Evolutionary conservation across 2,329 filamentous ascomycete genomes (phyloP), one percentile per base, ranked within the genome.

Genomic region (Gliomastix tumulicola): DNA sequence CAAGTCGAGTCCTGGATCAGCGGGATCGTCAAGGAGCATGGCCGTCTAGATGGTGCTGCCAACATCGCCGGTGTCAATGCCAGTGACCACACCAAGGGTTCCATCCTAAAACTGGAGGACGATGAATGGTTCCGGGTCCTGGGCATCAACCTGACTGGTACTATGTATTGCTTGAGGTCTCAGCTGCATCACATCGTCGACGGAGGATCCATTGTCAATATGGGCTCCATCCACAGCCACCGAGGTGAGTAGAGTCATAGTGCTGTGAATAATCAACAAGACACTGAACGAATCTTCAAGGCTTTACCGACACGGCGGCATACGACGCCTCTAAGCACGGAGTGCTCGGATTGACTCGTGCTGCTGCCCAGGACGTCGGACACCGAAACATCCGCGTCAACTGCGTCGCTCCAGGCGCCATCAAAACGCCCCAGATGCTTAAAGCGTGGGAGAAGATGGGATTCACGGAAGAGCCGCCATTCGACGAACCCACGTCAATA

Each of bases 171-270:
- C 41, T 43, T 72, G 43, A 57, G 68, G 25, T 66, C 65, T 21
- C 54, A 68, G 51, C 54, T 71, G 57, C 60, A 17, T 51, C 63
- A 46, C 28, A 49, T 56, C 35, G 45, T 38, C 23, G 45, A 58
- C 23, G 65, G 69, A 2, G 73, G 73, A 8, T 75, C 73, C 41
- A 77, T 81, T 47, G 76, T 81, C 37, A 79, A 76, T 48, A 62
- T 72, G 20, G 61, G 68, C 18, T 75, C 68, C 31, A 69, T 60
- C 36, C 54, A 58, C 35, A 54, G 55, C 21, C 47, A 71, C 23
- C 66, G 71, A 27, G 74, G 74, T 47, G 47, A 11, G 53, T 28
- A 28, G 7, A n/a, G 11, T 3, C 7, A n/a, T 16, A 13, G 10
- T 13, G 25, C 7, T 28, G 25, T 9, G 11, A n/a, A n/a, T 13